A percentile compares a stretch with the other conserved stretches of the same genome.
Evolutionary conservation across 768 basidiomycete genomes (phyloP).

Genomic region (Mycena albidolilacea): DNA sequence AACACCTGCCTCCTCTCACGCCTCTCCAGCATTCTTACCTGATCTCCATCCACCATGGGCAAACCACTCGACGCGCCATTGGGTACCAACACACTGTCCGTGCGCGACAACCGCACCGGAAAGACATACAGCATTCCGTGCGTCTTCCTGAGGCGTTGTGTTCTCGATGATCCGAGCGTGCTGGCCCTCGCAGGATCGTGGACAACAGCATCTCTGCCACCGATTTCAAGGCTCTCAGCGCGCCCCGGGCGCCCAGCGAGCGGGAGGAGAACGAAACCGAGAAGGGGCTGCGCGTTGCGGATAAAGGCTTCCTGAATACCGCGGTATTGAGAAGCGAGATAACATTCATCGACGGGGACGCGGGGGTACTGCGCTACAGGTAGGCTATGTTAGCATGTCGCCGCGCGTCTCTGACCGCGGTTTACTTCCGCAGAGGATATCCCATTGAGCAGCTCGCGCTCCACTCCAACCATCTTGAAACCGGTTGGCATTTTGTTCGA

Average conservation of each 20-base stretch:
- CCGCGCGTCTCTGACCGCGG: neutral
- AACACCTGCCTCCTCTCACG: constrained; percentile 25
- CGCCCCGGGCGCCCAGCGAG: constrained; percentile 70
- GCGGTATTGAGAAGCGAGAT: constrained; percentile 86
- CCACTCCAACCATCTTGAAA: constrained; percentile 85
- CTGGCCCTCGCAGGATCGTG: constrained; percentile 66
- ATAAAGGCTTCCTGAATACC: constrained; percentile 88
- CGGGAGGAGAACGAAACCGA: constrained; percentile 87
- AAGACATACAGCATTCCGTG: constrained; percentile 83
- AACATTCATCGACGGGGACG: constrained; percentile 93
- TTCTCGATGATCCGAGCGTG: constrained; percentile 12
- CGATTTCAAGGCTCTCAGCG: constrained; percentile 83
- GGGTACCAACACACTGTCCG: constrained; percentile 64
- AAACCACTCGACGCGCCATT: constrained; percentile 31
- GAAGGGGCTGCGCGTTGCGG: constrained; percentile 83
- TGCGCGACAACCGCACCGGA: constrained; percentile 89
- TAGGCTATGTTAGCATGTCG: constrained; percentile 42
- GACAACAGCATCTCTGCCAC: constrained; percentile 88
- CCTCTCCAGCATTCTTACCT: constrained; percentile 15
- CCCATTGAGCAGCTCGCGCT: constrained; percentile 93
- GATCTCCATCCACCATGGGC: constrained; percentile 32
- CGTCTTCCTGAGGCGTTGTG: constrained; percentile 46
- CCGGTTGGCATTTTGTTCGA: constrained; percentile 49
- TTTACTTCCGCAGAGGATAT: constrained; percentile 73
- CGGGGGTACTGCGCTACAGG: constrained; percentile 87